Evolutionary conservation across 2,329 filamentous ascomycete species (phyloP), one percentile per base, ranked within the genome.

Genomic region (Emergomyces africanus): DNA sequence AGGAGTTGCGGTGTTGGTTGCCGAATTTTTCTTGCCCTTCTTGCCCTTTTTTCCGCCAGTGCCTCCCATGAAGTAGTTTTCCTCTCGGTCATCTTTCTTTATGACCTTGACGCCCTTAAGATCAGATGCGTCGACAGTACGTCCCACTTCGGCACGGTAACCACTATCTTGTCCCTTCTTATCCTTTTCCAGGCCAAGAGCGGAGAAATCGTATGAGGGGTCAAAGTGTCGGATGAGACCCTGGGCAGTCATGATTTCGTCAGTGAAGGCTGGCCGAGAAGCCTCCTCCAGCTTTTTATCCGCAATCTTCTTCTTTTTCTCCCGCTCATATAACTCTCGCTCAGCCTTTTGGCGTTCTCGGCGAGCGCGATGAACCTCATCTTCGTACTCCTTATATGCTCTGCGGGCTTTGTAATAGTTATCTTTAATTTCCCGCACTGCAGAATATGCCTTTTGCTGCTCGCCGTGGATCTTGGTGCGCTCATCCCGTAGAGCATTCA

Each of bases 191-290:
- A 74, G 66, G 78, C 84, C 74, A 80, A 79, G 62, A 82, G 82
- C 61, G 79, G 82, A 37, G 74, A 82, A 77, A 87, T 89, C 75
- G 87, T 89, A 70, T 81, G 71, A 82, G 1, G 92, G 92, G 73
- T 97, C 91, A 66, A 97, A 92, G 81, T 92, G 92, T 66, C 86
- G 85, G 66, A 97, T 88, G 51, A 99, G 81, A 71, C 85, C 88
- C 77, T 94, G 89, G 63, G 90, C 89, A 57, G 87, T 87, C 68
- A 90, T 83, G 69, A 99, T 96, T 78, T 99, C 90, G 67, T 96
- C 90, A 53, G 89, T 81, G 79, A 90, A 99, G 57, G 94, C 94
- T 18, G 87, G 90, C 67, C 89, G 86, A 35, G 71, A 75, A 60
- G 72, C 77, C 66, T 79, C 77, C 66, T 79, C 77, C 33, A 79